Percentiles rank a stretch among this genome's conserved stretches.
These are phyloP conservation scores for Hypoxylon fragiforme DNA, from an alignment of 495 filamentous ascomycete genomes.

Conservation along the genomic window DNA sequence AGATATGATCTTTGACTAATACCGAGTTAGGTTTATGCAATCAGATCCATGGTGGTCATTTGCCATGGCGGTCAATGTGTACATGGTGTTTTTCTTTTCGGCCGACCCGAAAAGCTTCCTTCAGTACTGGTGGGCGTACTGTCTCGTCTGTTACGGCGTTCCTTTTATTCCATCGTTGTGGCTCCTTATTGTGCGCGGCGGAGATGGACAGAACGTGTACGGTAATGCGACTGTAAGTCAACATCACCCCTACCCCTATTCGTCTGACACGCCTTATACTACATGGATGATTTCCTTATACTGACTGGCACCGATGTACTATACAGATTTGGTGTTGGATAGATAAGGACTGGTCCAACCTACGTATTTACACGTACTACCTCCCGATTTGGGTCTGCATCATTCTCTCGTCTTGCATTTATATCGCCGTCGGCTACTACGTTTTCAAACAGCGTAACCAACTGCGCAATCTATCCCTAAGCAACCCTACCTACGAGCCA, in stretches of 20 bases:
- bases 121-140: slow-evolving; percentile 69
- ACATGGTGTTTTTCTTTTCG: slow-evolving; percentile 77
- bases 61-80: slow-evolving; percentile 86
- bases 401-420: slow-evolving; percentile 68
- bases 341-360: slow-evolving; percentile 62
- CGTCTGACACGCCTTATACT: neutral
- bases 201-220: slow-evolving; percentile 59
- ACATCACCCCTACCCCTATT: neutral
- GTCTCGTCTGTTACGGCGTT: slow-evolving; percentile 71
- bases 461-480: slow-evolving; percentile 53
- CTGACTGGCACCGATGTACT: neutral
- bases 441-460: slow-evolving; percentile 65
- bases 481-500: slow-evolving; percentile 33
- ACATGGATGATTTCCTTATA: neutral
- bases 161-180: slow-evolving; percentile 70
- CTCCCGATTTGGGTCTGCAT: slow-evolving; percentile 85
- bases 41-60: slow-evolving; percentile 64
- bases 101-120: slow-evolving; percentile 68
- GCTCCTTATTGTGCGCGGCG: slow-evolving; percentile 62
- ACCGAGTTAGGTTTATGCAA: slow-evolving; percentile 56
- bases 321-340: slow-evolving; percentile 85
- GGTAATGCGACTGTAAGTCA: slow-evolving; percentile 67
- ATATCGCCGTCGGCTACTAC: slow-evolving; percentile 68
- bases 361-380: slow-evolving; percentile 80
- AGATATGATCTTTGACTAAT: slow-evolving; percentile 11